These are phyloP conservation scores for Mucor sp. DNA, from an alignment of 371 early-diverging fungal species.

Conservation along the genomic window DNA sequence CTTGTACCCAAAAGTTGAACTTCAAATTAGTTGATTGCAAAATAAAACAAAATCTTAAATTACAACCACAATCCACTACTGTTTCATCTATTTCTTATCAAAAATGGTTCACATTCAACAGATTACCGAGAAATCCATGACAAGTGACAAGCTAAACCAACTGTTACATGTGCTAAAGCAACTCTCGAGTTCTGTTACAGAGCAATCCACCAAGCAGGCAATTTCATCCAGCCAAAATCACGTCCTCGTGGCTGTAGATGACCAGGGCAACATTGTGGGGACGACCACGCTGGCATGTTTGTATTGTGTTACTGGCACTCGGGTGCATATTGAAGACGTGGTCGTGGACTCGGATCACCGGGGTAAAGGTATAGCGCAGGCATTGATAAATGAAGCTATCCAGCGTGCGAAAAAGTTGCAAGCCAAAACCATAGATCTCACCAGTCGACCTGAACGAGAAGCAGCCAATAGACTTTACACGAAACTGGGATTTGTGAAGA, in stretches of 20 bases:
- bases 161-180: conserved; percentile 14
- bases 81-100: neutral
- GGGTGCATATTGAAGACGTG: conserved; percentile 54
- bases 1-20: no score
- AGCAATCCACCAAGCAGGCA: conserved; percentile 7
- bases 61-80: neutral
- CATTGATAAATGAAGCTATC: conserved; percentile 29
- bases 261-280: conserved; percentile 22
- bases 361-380: conserved; percentile 39
- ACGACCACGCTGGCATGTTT: conserved; percentile 31
- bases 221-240: conserved; percentile 25
- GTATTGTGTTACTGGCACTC: conserved; percentile 40
- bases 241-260: conserved; percentile 23
- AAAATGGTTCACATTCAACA: neutral
- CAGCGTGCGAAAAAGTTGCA: conserved; percentile 19
- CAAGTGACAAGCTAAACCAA: conserved; percentile 4
- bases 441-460: conserved; percentile 46
- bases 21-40: no score
- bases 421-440: conserved; percentile 46
- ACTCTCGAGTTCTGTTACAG: conserved; percentile 22
- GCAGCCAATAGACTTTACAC: conserved; percentile 48
- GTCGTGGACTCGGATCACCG: conserved; percentile 31
- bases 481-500: conserved; percentile 46
- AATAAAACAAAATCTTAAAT: no score
- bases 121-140: conserved; percentile 6